Evolutionary conservation across 306 rosid species (phyloP).

Genomic region (Sechiopsis laciniata): DNA sequence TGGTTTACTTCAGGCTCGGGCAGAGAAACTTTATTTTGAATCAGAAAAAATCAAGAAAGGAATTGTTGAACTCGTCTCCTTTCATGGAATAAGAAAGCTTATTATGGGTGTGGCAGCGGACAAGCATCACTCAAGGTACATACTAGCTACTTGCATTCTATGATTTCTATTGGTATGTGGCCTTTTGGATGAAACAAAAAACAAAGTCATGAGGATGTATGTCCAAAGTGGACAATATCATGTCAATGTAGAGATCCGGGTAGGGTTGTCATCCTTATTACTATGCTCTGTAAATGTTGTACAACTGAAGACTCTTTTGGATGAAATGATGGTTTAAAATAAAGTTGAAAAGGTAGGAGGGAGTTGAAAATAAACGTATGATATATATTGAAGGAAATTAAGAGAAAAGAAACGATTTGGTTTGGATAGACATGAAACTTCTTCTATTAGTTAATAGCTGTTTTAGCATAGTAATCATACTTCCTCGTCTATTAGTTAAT

Average conservation of each 20-base stretch:
- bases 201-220: too few relatives aligned
- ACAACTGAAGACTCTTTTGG: background rate
- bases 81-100: slow-evolving; percentile 46
- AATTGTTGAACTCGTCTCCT: slow-evolving; percentile 64
- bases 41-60: slow-evolving; percentile 65
- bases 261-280: too few relatives aligned
- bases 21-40: slow-evolving; percentile 47
- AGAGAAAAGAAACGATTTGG: background rate
- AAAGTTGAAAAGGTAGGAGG: background rate
- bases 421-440: background rate
- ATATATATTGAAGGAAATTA: background rate
- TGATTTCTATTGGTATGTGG: too few relatives aligned
- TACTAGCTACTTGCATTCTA: slow-evolving; percentile 6
- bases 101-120: slow-evolving; percentile 92
- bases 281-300: background rate
- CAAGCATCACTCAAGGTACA: slow-evolving; percentile 57
- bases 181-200: too few relatives aligned
- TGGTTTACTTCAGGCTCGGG: slow-evolving; percentile 38
- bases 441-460: background rate
- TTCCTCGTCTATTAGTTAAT: too few relatives aligned
- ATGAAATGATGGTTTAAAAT: background rate
- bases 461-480: background rate
- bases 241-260: too few relatives aligned
- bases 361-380: background rate
- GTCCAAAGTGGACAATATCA: too few relatives aligned